Base-by-base conservation (phyloP, 495 filamentous ascomycete genomes). In the Terfezia claveryi region DNA sequence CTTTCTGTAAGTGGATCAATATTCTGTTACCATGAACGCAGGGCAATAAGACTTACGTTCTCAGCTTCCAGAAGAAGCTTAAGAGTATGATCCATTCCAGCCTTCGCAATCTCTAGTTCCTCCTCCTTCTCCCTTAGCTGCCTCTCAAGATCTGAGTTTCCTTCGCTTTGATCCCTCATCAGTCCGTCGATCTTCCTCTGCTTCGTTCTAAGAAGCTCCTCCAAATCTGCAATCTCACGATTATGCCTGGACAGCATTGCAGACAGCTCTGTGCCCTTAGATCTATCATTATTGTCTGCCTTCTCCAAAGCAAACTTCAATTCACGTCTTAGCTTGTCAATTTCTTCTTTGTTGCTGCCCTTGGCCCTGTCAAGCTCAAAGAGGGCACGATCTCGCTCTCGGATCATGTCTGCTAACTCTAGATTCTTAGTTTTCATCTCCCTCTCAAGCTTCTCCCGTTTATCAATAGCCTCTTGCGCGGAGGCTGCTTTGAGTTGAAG, bases 341-440 rank as follows among this genome's bases (percentile, higher is more conserved):
- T 60, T 62, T 98, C 91, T 49, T 98, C 91, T 64, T 83, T 86
- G 67, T 92, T 87, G 44, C 78, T 81, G 51, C 91, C 92, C 51
- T 75, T 77, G 23, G 83, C 64, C 51, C 91, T 80, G 64, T 98
- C 91, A 59, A 85, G 80, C 49, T 98, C 92, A 58, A 94, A 85
- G 44, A 94, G 68, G n/a, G 91, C 91, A 61, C 91, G 79, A 66
- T 98, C 91, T 62, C 91, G 75, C 68, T 98, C 91, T 6, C 91
- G 79, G 56, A 98, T 98, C 91, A 98, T 95, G 67, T 96, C 89
- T 52, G 91, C 91, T 49, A 98, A 72, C 69, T 98, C 92, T 16
- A 96, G 73, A 66, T 96, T 98, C 78, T 95, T 98, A 23, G 87
- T 93, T 74, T 98, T 98, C 64, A 96, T 82, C 68, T 98, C 91